These are phyloP conservation scores for Fusarium tricinctum DNA, from an alignment of 2,329 filamentous ascomycete species.

Conservation along the genomic window DNA sequence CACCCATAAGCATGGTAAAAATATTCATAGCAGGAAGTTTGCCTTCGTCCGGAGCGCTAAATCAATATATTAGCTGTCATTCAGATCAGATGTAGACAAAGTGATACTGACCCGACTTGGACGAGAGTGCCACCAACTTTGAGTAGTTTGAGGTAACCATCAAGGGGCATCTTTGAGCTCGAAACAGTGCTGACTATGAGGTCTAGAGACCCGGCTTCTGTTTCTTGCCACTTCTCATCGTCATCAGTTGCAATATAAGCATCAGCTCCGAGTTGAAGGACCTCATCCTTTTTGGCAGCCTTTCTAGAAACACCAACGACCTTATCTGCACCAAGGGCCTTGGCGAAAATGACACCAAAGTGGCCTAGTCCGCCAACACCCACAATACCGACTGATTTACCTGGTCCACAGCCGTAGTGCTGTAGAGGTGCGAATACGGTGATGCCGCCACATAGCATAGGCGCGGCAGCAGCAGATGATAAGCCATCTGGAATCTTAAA, in stretches of 20 bases:
- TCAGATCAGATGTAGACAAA: too few species aligned
- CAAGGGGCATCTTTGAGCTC: conserved; percentile 40
- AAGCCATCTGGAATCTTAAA: conserved; percentile 81
- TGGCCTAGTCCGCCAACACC: conserved; percentile 78
- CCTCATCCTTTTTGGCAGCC: conserved; percentile 69
- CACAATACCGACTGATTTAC: conserved; percentile 75
- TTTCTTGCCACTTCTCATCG: conserved; percentile 64
- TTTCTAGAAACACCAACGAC: conserved; percentile 70
- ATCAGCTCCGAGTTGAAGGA: conserved; percentile 66
- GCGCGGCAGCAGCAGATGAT: conserved; percentile 71
- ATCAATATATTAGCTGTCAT: too few species aligned
- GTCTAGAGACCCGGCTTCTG: conserved; percentile 72
- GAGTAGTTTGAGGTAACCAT: conserved; percentile 52
- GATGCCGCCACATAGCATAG: conserved; percentile 86
- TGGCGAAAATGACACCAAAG: conserved; percentile 75
- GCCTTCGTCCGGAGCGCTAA: too few species aligned
- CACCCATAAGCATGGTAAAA: conserved; percentile 32
- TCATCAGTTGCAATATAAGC: conserved; percentile 70
- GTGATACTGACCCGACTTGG: conserved; percentile 61
- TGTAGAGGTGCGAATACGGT: conserved; percentile 83
- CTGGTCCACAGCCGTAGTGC: conserved; percentile 57
- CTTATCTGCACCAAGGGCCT: conserved; percentile 72
- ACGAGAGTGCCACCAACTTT: conserved; percentile 69
- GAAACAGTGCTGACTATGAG: conserved; percentile 80
- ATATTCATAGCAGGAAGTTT: conserved; percentile 17